Evolutionary conservation across 495 filamentous ascomycete genomes (phyloP).

Genomic region (Chaetomidium leptoderma): DNA sequence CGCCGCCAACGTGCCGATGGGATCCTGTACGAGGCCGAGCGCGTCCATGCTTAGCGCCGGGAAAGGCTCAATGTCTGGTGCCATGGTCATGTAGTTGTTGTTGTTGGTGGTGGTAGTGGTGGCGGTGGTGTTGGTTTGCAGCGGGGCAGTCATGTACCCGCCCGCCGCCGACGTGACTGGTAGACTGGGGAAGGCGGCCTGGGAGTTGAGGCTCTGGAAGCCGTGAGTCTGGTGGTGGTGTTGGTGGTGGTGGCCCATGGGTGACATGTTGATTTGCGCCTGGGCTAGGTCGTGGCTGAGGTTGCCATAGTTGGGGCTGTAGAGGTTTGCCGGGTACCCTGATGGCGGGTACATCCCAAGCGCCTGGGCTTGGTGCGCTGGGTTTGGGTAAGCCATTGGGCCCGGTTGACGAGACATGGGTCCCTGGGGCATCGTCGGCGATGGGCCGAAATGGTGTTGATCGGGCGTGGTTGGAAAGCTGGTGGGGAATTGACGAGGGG

Average conservation of each 20-base stretch:
- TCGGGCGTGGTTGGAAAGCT: constrained; percentile 35
- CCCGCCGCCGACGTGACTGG: constrained; percentile 17
- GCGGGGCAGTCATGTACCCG: not conserved
- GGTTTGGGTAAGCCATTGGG: constrained; percentile 20
- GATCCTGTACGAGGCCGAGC: constrained; percentile 41
- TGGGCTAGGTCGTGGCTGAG: constrained; percentile 19
- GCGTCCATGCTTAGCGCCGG: constrained; percentile 33
- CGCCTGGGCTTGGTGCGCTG: not conserved
- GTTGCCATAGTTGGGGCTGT: constrained; percentile 10
- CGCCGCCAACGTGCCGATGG: constrained; percentile 19
- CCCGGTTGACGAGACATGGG: constrained; percentile 13
- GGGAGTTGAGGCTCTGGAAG: constrained; percentile 10
- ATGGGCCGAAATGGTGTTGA: constrained; percentile 28
- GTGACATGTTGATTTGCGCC: constrained; percentile 14
- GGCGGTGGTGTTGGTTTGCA: constrained; percentile 15
- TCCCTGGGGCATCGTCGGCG: constrained; percentile 9
- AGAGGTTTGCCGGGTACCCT: not conserved
- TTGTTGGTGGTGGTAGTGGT: constrained; percentile 13
- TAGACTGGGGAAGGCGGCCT: constrained; percentile 18
- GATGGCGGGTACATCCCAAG: constrained; percentile 8
- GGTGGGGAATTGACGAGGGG: constrained; percentile 38
- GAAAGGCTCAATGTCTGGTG: constrained; percentile 35
- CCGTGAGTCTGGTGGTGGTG: constrained; percentile 3
- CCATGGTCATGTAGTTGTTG: constrained; percentile 17
- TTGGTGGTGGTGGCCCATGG: constrained; percentile 12